Percentiles rank a stretch among this genome's conserved stretches.
These are phyloP conservation scores for Piloderma croceum DNA, from an alignment of 768 basidiomycete genomes.

Conservation along the genomic window DNA sequence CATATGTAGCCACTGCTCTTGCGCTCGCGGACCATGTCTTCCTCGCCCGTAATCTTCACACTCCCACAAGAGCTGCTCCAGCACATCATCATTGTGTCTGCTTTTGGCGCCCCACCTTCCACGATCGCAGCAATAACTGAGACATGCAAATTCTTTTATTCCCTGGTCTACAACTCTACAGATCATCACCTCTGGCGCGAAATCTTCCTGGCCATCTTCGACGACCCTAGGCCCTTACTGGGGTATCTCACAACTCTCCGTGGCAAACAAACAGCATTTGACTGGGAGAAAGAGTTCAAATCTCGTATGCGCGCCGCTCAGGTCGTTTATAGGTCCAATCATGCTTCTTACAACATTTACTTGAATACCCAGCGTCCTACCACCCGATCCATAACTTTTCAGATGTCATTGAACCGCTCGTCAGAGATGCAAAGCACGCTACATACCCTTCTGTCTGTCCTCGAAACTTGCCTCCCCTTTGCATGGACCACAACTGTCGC, in stretches of 20 bases:
- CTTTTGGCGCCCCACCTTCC: constrained; percentile 19
- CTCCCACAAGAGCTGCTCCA: constrained; percentile 40
- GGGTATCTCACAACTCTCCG: constrained; percentile 1
- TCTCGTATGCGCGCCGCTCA: constrained; percentile 6
- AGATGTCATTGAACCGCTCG: constrained; percentile 11
- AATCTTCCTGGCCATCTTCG: constrained; percentile 44
- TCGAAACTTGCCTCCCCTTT: constrained; percentile 18
- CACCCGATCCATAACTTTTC: constrained; percentile 16
- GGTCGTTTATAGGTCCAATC: not conserved
- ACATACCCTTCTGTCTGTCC: not conserved
- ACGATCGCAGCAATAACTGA: constrained; percentile 33
- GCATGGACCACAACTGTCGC: constrained; percentile 13
- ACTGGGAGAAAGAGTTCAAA: constrained; percentile 11
- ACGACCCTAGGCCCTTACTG: constrained; percentile 39
- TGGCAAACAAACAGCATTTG: constrained; percentile 13
- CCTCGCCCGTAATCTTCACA: constrained; percentile 17
- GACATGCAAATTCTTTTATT: constrained; percentile 30
- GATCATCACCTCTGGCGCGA: constrained; percentile 43
- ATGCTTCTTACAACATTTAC: not conserved
- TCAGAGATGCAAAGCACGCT: constrained; percentile 1
- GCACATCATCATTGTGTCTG: constrained; percentile 25
- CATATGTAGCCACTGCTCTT: no score
- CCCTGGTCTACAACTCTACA: constrained; percentile 29
- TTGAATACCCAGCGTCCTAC: constrained; percentile 6
- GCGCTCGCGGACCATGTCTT: no score